Evolutionary conservation across 2,329 filamentous ascomycete genomes (phyloP).

Genomic region (Mollisia scopiformis): DNA sequence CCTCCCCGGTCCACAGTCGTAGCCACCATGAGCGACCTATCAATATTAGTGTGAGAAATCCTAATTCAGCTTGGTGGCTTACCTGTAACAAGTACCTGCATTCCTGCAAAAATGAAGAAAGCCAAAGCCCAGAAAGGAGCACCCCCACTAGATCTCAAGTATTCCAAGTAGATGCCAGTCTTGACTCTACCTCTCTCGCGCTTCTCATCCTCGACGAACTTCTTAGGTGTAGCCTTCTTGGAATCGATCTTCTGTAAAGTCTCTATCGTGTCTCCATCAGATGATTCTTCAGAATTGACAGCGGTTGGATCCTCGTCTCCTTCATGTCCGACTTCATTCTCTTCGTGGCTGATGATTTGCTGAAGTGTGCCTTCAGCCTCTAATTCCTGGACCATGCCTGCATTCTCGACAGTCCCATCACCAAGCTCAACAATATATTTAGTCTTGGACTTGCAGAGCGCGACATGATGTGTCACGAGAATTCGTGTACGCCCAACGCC

Average conservation of each 20-base stretch:
- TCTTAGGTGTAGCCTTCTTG: slow-evolving; percentile 55
- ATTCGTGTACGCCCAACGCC: slow-evolving; percentile 73
- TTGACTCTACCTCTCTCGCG: slow-evolving; percentile 73
- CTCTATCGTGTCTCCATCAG: slow-evolving; percentile 45
- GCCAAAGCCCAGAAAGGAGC: slow-evolving; percentile 60
- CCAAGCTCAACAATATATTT: slow-evolving; percentile 76
- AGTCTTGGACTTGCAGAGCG: slow-evolving; percentile 69
- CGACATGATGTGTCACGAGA: slow-evolving; percentile 79
- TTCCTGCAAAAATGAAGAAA: slow-evolving; percentile 55
- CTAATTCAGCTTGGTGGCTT: slow-evolving; percentile 28
- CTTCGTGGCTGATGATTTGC: slow-evolving; percentile 60
- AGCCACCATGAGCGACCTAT: slow-evolving; percentile 65
- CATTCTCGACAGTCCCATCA: slow-evolving; percentile 66
- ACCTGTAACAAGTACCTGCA: slow-evolving; percentile 58
- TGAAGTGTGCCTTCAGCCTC: slow-evolving; percentile 57
- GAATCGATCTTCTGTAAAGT: slow-evolving; percentile 53
- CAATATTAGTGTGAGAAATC: not conserved
- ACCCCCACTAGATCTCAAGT: slow-evolving; percentile 69
- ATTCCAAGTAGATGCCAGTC: slow-evolving; percentile 66
- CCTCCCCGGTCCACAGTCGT: slow-evolving; percentile 60
- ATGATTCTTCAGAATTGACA: slow-evolving; percentile 57
- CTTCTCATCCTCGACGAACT: slow-evolving; percentile 78
- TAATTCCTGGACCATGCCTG: slow-evolving; percentile 69
- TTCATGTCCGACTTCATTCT: slow-evolving; percentile 46
- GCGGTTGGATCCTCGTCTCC: slow-evolving; percentile 55